Evolutionary conservation across 1,139 yeast genomes (phyloP).

Genomic region (Meyerozyma guilliermondii): DNA sequence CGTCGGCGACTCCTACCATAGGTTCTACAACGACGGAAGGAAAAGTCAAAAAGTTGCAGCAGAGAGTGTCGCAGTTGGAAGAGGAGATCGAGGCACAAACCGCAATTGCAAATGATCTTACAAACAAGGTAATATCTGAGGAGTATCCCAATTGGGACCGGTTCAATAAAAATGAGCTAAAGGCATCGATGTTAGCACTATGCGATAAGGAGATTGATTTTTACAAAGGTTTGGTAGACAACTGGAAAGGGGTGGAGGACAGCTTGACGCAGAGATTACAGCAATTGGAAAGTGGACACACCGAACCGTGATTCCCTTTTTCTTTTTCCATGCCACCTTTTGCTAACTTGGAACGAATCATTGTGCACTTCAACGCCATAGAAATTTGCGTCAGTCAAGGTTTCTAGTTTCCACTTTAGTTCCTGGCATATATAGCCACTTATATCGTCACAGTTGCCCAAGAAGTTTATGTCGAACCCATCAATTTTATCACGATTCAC

Average conservation of each 20-base stretch:
- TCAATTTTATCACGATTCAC: neutral
- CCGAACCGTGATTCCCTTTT: neutral
- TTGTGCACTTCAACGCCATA: neutral
- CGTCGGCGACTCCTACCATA: slow-evolving; percentile 39
- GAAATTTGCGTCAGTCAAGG: slow-evolving; percentile 7
- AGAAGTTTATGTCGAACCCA: neutral
- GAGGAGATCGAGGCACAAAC: slow-evolving; percentile 55
- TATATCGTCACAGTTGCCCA: slow-evolving; percentile 1
- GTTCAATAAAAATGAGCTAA: slow-evolving; percentile 74
- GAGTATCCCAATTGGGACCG: slow-evolving; percentile 83
- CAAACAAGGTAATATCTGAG: slow-evolving; percentile 67
- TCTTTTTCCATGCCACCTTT: neutral
- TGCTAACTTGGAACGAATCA: neutral
- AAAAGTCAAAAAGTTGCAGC: slow-evolving; percentile 30
- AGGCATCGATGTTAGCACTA: slow-evolving; percentile 59
- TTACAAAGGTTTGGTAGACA: slow-evolving; percentile 64
- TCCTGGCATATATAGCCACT: slow-evolving; percentile 43
- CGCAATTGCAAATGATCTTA: slow-evolving; percentile 46
- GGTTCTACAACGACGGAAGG: slow-evolving; percentile 35
- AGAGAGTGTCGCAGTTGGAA: slow-evolving; percentile 31
- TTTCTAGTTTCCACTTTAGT: slow-evolving; percentile 10
- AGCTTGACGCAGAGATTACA: slow-evolving; percentile 36
- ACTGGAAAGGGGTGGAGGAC: slow-evolving; percentile 63
- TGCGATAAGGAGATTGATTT: slow-evolving; percentile 76
- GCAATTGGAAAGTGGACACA: slow-evolving; percentile 17